Percentiles rank a stretch among this genome's conserved stretches.
Evolutionary conservation across 352 stramenopile genomes (phyloP).

Genomic region (Globisporangium carolinianum): DNA sequence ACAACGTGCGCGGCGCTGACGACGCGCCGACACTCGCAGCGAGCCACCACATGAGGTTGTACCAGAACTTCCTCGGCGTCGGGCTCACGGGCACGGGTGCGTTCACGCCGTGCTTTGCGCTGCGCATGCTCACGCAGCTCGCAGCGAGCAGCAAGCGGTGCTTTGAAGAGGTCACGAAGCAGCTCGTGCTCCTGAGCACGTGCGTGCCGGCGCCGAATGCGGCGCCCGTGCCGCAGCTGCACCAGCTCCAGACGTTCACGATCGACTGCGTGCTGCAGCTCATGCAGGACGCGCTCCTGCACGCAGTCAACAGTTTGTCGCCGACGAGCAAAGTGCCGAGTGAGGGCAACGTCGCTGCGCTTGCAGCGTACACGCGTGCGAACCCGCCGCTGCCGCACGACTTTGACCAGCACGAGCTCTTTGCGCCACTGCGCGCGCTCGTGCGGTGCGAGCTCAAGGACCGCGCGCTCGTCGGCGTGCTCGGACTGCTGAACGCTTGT

Average conservation of each 20-base stretch:
- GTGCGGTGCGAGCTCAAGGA: constrained; percentile 78
- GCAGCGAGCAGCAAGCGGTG: constrained; percentile 60
- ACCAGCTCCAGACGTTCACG: constrained; percentile 68
- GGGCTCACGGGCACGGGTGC: constrained; percentile 44
- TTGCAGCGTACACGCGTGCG: constrained; percentile 31
- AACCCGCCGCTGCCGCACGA: constrained; percentile 27
- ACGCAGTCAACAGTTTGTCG: constrained; percentile 53
- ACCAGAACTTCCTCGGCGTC: constrained; percentile 72
- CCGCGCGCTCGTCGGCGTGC: constrained; percentile 47
- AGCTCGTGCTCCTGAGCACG: constrained; percentile 69
- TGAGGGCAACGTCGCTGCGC: constrained; percentile 35
- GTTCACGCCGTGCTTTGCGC: constrained; percentile 65
- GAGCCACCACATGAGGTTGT: constrained; percentile 71
- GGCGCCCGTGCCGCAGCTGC: constrained; percentile 45
- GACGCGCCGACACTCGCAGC: constrained; percentile 37
- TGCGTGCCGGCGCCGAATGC: constrained; percentile 27
- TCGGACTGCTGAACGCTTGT: constrained; percentile 74
- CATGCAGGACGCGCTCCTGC: constrained; percentile 66
- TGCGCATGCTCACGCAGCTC: constrained; percentile 80
- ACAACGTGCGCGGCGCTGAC: not conserved
- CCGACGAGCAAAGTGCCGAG: constrained; percentile 33
- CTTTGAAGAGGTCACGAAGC: constrained; percentile 72
- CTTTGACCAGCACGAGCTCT: constrained; percentile 71
- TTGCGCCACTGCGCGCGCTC: constrained; percentile 45
- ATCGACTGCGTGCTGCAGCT: constrained; percentile 77